phyloP scores from a whole-genome alignment of 768 basidiomycete species.

The Trametes elegans region DNA sequence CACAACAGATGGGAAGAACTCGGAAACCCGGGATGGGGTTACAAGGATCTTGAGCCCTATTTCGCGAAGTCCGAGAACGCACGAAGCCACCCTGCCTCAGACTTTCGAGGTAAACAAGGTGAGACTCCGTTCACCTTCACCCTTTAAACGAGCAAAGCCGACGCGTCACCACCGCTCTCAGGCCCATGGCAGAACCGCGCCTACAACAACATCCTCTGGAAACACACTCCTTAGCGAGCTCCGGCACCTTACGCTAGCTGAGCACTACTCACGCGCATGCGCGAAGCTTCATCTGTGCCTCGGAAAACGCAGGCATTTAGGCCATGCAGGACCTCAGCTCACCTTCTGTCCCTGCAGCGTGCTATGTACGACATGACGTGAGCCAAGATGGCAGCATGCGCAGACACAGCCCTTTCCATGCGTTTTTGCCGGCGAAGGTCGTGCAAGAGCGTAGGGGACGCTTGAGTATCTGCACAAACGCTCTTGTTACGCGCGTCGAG shows the following conservation, averaged over 20 bases:
- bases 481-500: conserved; percentile 5
- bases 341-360: conserved; percentile 14
- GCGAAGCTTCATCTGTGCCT: conserved; percentile 12
- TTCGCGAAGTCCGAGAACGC: conserved; percentile 34
- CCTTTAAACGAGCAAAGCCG: no score
- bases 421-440: conserved; percentile 18
- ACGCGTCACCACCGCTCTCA: no score
- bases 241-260: no score
- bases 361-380: conserved; percentile 18
- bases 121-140: neutral
- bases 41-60: conserved; percentile 33
- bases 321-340: conserved; percentile 19
- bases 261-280: neutral
- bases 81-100: neutral
- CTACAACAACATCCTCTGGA: conserved; percentile 2
- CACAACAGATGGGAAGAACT: conserved; percentile 31
- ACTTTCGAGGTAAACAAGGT: conserved; percentile 2
- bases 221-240: neutral
- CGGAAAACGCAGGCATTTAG: conserved; percentile 16
- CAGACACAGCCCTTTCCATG: conserved; percentile 21
- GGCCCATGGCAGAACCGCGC: conserved; percentile 17
- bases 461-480: conserved; percentile 24
- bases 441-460: conserved; percentile 1
- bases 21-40: conserved; percentile 36
- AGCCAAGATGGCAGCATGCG: conserved; percentile 15